Percentiles rank a stretch among this genome's conserved stretches.
Evolutionary conservation across 2,329 filamentous ascomycete genomes (phyloP).

Genomic region (Colletotrichum sp.): DNA sequence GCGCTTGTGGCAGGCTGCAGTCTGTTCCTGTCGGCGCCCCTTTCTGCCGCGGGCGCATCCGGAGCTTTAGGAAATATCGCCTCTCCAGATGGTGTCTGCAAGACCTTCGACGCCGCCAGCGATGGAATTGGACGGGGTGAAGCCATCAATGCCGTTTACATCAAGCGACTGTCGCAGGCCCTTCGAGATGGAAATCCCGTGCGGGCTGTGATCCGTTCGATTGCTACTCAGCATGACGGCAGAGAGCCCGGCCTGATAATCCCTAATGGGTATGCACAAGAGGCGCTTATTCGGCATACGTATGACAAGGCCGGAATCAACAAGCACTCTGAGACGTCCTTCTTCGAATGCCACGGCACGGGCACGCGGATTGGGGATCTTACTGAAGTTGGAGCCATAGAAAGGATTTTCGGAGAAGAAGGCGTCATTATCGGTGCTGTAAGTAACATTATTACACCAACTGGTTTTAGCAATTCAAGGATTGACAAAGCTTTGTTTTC

Average conservation of each 20-base stretch:
- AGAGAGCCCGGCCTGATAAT: constrained; percentile 36
- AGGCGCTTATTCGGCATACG: constrained; percentile 26
- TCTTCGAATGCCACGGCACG: constrained; percentile 48
- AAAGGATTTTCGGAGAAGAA: constrained; percentile 29
- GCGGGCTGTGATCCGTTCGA: constrained; percentile 31
- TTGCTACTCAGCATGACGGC: constrained; percentile 38
- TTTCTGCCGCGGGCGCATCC: constrained; percentile 19
- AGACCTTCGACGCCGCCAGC: constrained; percentile 41
- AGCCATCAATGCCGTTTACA: constrained; percentile 38
- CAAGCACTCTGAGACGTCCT: constrained; percentile 26
- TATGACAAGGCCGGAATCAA: constrained; percentile 26
- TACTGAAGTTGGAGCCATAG: constrained; percentile 40
- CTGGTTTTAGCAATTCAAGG: neutral
- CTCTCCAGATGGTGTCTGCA: constrained; percentile 27
- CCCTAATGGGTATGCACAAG: constrained; percentile 35
- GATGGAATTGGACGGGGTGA: constrained; percentile 48
- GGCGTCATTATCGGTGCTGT: constrained; percentile 32
- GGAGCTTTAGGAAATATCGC: constrained; percentile 27
- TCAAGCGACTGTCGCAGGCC: constrained; percentile 45
- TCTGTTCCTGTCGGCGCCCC: constrained; percentile 28
- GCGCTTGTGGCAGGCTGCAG: constrained; percentile 37
- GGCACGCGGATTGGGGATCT: constrained; percentile 48
- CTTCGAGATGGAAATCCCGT: constrained; percentile 41
- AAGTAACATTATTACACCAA: neutral
- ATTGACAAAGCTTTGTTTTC: neutral